A percentile compares a stretch with the other conserved stretches of the same genome.
Evolutionary conservation across 352 stramenopile species (phyloP).

Genomic region (Lagenidium giganteum): DNA sequence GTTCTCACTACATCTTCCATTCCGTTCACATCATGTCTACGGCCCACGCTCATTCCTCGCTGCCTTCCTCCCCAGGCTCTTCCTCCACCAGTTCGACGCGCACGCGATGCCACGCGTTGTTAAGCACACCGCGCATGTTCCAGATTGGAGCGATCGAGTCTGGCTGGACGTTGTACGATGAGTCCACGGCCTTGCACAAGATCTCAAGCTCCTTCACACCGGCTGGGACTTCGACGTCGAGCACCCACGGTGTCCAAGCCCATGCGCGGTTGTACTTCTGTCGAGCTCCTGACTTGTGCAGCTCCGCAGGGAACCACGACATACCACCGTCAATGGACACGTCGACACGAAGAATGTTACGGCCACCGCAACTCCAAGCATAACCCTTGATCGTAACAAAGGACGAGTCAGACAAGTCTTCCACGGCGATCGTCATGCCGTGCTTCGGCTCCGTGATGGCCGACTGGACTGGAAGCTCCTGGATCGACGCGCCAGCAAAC

Average conservation of each 20-base stretch:
- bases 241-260: slow-evolving; percentile 96
- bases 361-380: slow-evolving; percentile 92
- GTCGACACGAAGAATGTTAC: slow-evolving; percentile 96
- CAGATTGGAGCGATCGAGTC: slow-evolving; percentile 94
- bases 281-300: slow-evolving; percentile 75
- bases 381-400: slow-evolving; percentile 91
- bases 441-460: slow-evolving; percentile 86
- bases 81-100: slow-evolving; percentile 56
- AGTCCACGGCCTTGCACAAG: slow-evolving; percentile 92
- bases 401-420: slow-evolving; percentile 57
- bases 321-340: slow-evolving; percentile 92
- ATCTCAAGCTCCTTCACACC: slow-evolving; percentile 83
- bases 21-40: no score
- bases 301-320: slow-evolving; percentile 89
- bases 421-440: slow-evolving; percentile 29
- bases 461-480: slow-evolving; percentile 89
- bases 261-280: slow-evolving; percentile 90
- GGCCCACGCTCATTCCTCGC: no score
- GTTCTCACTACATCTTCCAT: no score
- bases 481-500: slow-evolving; percentile 84
- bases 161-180: slow-evolving; percentile 96
- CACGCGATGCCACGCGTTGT: slow-evolving; percentile 95
- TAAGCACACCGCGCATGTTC: slow-evolving; percentile 97
- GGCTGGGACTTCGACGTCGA: slow-evolving; percentile 86
- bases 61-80: slow-evolving; percentile 29